Base-by-base conservation (phyloP, 768 basidiomycete species). In the Suillus occidentalis region DNA sequence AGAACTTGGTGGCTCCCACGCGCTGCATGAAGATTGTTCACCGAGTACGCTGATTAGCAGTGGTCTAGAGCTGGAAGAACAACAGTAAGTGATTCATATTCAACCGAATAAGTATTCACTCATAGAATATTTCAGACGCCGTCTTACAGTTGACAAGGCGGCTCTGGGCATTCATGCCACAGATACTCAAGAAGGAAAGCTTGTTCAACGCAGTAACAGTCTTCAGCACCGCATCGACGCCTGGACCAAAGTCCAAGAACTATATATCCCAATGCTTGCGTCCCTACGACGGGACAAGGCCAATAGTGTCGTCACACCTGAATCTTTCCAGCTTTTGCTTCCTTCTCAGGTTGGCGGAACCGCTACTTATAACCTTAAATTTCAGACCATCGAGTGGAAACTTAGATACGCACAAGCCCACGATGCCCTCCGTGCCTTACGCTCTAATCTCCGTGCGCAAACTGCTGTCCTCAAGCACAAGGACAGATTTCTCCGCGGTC, bases 191-290 rank as follows among this genome's bases (percentile, higher is more conserved):
- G 62, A 65, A 18, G 63, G 71, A 7, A 76, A 74, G 57, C n/a
- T 78, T 1, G 55, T 72, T 20, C 72, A 76, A 62, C 68, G 68
- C 0, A 65, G 66, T 0, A 73, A 71, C 52, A 36, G 58, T 5
- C 64, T 79, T 0, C 64, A 60, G 34, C 61, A 68, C 18, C 66
- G 67, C 28, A 75, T 78, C 18, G 68, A 75, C n/a, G 66, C 72
- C 0, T 79, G 76, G 77, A 43, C 49, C 10, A 53, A 18, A 1
- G 64, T 75, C 13, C 77, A 78, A 50, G 61, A 66, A 7, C 58
- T 77, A 0, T 77, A 78, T 31, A 76, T 76, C 25, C 76, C 77
- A 14, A 49, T 49, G 47, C 5, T 40, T 1, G 16, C 56, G 2
- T 2, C 56, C 13, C 18, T 57, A 57, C 3, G 34, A 40, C 10